These are phyloP conservation scores for Neofusicoccum parvum DNA, from an alignment of 2,329 filamentous ascomycete genomes.

Conservation along the genomic window DNA sequence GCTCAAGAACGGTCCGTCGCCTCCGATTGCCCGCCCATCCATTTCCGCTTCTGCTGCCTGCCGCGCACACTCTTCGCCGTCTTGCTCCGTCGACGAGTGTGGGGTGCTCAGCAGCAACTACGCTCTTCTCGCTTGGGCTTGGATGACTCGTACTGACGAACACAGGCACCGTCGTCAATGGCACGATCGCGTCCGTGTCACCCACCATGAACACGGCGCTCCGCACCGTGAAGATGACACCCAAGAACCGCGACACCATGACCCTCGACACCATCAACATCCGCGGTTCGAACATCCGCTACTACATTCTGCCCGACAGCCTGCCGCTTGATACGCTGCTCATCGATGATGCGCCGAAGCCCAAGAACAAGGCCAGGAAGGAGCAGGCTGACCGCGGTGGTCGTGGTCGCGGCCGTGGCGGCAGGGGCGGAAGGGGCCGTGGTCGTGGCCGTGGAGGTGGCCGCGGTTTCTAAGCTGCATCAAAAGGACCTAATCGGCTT, in stretches of 20 bases:
- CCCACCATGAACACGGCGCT: constrained; percentile 99
- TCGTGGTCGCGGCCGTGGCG: constrained; percentile 53
- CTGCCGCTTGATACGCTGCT: constrained; percentile 92
- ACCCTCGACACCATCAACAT: constrained; percentile 95
- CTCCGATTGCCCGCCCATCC: neutral
- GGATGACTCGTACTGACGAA: neutral
- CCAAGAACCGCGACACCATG: constrained; percentile 82
- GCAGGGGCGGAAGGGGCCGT: constrained; percentile 49
- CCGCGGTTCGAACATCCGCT: constrained; percentile 92
- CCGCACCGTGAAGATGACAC: constrained; percentile 95
- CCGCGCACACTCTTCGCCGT: too few relatives aligned
- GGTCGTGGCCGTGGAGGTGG: constrained; percentile 48
- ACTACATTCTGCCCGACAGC: constrained; percentile 94
- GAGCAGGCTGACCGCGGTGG: constrained; percentile 62
- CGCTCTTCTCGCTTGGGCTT: neutral
- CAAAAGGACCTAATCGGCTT: too few relatives aligned
- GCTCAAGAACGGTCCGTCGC: constrained; percentile 83
- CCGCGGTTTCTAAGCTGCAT: constrained; percentile 16
- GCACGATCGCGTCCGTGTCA: constrained; percentile 94
- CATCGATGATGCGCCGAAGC: constrained; percentile 95
- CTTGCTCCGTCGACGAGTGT: too few relatives aligned
- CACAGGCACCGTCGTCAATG: constrained; percentile 88
- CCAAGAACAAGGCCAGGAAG: constrained; percentile 99
- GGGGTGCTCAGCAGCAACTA: neutral
- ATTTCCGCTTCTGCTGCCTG: neutral